Percentiles rank a stretch among this genome's conserved stretches.
phyloP scores from a whole-genome alignment of 2,329 filamentous ascomycete species.

The Colletotrichum liriopes region DNA sequence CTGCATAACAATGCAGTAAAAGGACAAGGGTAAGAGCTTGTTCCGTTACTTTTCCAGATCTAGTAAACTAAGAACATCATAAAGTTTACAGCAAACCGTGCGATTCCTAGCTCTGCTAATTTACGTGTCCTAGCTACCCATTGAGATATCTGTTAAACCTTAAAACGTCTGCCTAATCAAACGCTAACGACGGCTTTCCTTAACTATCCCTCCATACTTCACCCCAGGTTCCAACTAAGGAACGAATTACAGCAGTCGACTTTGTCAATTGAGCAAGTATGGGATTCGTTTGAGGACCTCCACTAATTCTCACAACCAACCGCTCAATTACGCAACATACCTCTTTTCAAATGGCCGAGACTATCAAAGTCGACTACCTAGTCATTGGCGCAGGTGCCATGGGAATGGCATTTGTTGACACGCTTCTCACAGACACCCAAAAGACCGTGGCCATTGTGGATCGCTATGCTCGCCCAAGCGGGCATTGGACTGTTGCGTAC shows the following conservation, averaged over 20 bases:
- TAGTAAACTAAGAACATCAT: neutral
- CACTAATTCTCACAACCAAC: too few species aligned
- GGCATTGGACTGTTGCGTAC: conserved; percentile 4
- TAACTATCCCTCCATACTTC: neutral
- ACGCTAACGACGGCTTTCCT: neutral
- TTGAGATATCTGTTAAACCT: neutral
- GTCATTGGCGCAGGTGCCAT: neutral
- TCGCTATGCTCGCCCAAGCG: conserved; percentile 1
- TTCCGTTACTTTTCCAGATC: neutral
- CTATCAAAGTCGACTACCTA: neutral
- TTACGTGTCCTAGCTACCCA: neutral
- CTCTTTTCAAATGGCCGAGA: neutral
- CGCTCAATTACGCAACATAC: too few species aligned
- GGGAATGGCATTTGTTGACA: conserved; percentile 5
- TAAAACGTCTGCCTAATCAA: neutral
- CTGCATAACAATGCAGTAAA: neutral
- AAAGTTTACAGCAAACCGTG: neutral
- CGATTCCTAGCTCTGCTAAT: neutral
- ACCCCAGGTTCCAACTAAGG: neutral
- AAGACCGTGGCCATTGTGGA: conserved; percentile 4
- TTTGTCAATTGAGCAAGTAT: neutral
- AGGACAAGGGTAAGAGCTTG: neutral
- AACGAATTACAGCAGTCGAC: neutral
- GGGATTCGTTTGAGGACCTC: too few species aligned
- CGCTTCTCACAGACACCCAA: neutral